Evolutionary conservation across 768 basidiomycete species (phyloP).

Genomic region (Lyophyllum semitale): DNA sequence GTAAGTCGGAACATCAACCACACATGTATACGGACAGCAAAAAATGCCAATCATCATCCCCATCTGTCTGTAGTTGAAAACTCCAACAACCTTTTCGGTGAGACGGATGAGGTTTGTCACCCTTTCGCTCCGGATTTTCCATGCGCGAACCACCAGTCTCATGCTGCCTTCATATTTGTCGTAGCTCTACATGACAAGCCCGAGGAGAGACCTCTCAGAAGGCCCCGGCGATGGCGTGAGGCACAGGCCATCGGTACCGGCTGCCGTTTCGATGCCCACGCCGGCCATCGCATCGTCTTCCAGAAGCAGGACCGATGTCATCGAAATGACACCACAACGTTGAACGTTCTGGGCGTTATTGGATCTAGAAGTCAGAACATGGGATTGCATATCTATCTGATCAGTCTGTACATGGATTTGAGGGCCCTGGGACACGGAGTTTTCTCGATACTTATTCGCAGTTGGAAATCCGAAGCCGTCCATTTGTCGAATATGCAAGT

Average conservation of each 20-base stretch:
- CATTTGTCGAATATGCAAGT: neutral
- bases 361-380: neutral
- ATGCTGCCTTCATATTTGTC: slow-evolving; percentile 9
- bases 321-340: slow-evolving; percentile 34
- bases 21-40: neutral
- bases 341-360: slow-evolving; percentile 6
- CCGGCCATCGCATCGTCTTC: slow-evolving; percentile 12
- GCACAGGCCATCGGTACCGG: slow-evolving; percentile 3
- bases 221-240: slow-evolving; percentile 3
- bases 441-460: neutral
- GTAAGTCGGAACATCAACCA: slow-evolving; percentile 31
- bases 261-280: slow-evolving; percentile 15
- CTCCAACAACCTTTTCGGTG: slow-evolving; percentile 47
- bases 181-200: slow-evolving; percentile 22
- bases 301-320: slow-evolving; percentile 22
- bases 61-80: slow-evolving; percentile 29
- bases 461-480: neutral
- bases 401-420: neutral
- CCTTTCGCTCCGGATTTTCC: slow-evolving; percentile 1
- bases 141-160: neutral
- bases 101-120: slow-evolving; percentile 31
- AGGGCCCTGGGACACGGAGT: neutral
- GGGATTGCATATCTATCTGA: neutral
- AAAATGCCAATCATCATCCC: neutral
- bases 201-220: slow-evolving; percentile 8